Base-by-base conservation (phyloP, 1,284 basidiomycete species). In the Neotropicomus parvogracilis region DNA sequence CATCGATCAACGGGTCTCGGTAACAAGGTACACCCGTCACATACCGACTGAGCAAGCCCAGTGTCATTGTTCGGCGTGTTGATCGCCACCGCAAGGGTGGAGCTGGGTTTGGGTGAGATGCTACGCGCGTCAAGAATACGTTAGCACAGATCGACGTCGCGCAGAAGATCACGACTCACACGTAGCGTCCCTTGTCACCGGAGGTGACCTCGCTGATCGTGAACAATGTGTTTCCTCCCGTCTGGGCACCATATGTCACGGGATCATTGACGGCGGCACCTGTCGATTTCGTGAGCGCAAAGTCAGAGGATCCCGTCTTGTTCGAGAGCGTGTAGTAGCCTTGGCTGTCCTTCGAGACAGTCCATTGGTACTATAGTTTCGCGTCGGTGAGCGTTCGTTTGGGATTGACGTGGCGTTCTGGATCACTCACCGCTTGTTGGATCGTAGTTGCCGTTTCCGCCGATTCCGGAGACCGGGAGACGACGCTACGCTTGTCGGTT, bases 11-110 rank as follows among this genome's bases (percentile, higher is more conserved):
- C 11, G 26, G 14, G 19, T 48, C 14, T 36, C 29, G 4, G 29
- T 7, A 20, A 6, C 12, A 6, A 24, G 21, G 16, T 24, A 24
- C 24, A 7, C 0, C 7, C 5, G 21, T 2, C 19, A 44, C 42
- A 21, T 43, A 43, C 54, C 45, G 42, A 45, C 1, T 16, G 7
- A 16, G 29, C 21, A 32, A 19, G 3, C 16, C n/a, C 14, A 24
- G 8, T 8, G 8, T 41, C 6, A 1, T 56, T 47, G 11, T n/a
- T 4, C 8, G 42, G 54, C 4, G 33, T 16, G 10, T 42, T 32
- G 16, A 57, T 54, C 8, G 35, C 43, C 5, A 57, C 27, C 9
- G 44, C 46, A 33, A 54, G 29, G 7, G 17, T 38, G 27, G 55
- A 4, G 16, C 13, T 39, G n/a, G 45, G 26, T 10, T 29, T 31